Conservation (phyloP, 805 yeast genomes). For the Zygotorulaspora florentina region DNA sequence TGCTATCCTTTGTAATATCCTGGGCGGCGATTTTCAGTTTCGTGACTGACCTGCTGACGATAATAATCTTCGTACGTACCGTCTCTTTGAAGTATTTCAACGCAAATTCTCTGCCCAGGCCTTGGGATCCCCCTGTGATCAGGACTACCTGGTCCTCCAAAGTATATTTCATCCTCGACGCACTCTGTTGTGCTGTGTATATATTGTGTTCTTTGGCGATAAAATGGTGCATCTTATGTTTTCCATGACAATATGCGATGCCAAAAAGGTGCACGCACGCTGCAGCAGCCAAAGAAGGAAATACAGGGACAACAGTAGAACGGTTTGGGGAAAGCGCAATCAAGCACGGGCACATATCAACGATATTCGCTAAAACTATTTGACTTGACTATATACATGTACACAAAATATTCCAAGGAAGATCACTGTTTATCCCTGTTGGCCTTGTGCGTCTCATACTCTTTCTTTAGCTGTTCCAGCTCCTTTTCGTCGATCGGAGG, state of each 20-base stretch:
- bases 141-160: conserved; percentile 55
- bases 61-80: conserved; percentile 57
- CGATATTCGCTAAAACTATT: too few relatives aligned
- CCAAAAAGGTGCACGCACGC: too few relatives aligned
- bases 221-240: not conserved
- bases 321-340: too few relatives aligned
- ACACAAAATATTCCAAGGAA: not conserved
- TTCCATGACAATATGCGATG: too few relatives aligned
- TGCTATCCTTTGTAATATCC: conserved; percentile 34
- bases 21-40: conserved; percentile 51
- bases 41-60: conserved; percentile 72
- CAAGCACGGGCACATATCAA: too few relatives aligned
- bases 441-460: conserved; percentile 50
- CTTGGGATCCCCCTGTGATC: conserved; percentile 94
- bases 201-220: not conserved
- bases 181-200: not conserved
- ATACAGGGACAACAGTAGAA: too few relatives aligned
- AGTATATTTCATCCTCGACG: conserved; percentile 15
- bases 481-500: conserved; percentile 86
- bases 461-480: conserved; percentile 64
- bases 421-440: conserved; percentile 9
- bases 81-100: conserved; percentile 41
- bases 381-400: not conserved
- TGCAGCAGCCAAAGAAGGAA: too few relatives aligned
- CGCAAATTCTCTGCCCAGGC: conserved; percentile 81